Evolutionary conservation across 2,329 filamentous ascomycete genomes (phyloP).

Genomic region (Ceratocystis destructans): DNA sequence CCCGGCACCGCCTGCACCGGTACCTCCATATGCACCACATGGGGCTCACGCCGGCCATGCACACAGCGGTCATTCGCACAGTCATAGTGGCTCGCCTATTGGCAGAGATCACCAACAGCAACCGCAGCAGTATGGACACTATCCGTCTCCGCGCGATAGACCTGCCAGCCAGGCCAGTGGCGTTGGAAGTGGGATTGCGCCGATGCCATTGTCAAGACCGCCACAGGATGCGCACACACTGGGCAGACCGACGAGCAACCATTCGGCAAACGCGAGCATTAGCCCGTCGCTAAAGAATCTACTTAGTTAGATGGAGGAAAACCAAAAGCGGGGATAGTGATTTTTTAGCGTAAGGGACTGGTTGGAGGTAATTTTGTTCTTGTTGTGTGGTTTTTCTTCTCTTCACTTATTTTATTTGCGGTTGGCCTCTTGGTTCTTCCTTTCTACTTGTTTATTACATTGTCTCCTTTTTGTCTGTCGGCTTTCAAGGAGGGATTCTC

Average conservation of each 20-base stretch:
- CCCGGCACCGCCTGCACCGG: neutral
- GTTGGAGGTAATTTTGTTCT: too few species aligned
- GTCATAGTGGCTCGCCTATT: constrained; percentile 13
- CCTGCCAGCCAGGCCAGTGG: neutral
- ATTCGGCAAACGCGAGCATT: constrained; percentile 42
- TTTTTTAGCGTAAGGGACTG: too few species aligned
- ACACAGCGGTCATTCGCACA: neutral
- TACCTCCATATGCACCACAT: neutral
- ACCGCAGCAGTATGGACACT: constrained; percentile 20
- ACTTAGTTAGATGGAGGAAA: constrained; percentile 39
- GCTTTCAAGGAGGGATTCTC: too few species aligned
- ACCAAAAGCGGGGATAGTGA: neutral
- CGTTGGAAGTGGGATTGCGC: neutral
- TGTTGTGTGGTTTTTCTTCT: neutral
- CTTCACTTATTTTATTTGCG: neutral
- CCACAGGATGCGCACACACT: constrained; percentile 29
- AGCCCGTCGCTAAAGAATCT: constrained; percentile 64
- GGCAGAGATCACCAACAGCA: neutral
- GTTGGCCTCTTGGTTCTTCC: too few species aligned
- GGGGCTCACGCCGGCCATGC: neutral
- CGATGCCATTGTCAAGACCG: neutral
- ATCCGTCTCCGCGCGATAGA: constrained; percentile 6
- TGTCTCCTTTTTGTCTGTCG: too few species aligned
- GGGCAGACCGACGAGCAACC: constrained; percentile 39
- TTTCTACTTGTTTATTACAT: too few species aligned